These are phyloP conservation scores for Penicillium sp. DNA, from an alignment of 2,329 filamentous ascomycete genomes.

Conservation along the genomic window DNA sequence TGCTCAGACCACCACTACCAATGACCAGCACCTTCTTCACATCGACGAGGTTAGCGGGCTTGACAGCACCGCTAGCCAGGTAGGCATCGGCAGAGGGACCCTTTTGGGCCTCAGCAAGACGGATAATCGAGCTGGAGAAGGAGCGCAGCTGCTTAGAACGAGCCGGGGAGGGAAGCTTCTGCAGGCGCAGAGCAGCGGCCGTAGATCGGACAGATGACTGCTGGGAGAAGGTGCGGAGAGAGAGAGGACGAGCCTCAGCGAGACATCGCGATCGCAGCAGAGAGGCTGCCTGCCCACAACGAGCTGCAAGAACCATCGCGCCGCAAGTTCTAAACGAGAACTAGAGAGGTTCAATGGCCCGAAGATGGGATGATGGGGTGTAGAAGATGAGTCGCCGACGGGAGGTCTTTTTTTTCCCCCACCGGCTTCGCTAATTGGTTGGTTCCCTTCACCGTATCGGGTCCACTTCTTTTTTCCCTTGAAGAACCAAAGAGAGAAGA, in stretches of 20 bases:
- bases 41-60: conserved; percentile 74
- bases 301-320: conserved; percentile 49
- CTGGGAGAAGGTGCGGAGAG: conserved; percentile 40
- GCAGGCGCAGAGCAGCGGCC: conserved; percentile 36
- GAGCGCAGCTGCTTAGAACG: conserved; percentile 45
- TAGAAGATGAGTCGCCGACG: conserved; percentile 23
- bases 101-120: conserved; percentile 56
- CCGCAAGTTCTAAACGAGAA: conserved; percentile 26
- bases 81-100: conserved; percentile 84
- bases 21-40: conserved; percentile 98
- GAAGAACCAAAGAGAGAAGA: conserved; percentile 9
- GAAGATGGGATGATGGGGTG: conserved; percentile 13
- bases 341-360: conserved; percentile 22
- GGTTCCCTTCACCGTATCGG: conserved; percentile 22
- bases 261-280: conserved; percentile 45
- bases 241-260: conserved; percentile 36
- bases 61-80: conserved; percentile 82
- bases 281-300: conserved; percentile 44
- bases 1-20: conserved; percentile 90
- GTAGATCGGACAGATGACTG: conserved; percentile 34
- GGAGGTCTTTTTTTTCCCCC: conserved; percentile 27
- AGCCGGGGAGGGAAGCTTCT: conserved; percentile 36
- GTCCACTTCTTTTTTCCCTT: conserved; percentile 20
- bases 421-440: conserved; percentile 21
- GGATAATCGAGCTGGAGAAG: conserved; percentile 43